These are phyloP conservation scores for Aspergillus fijiensis DNA, from an alignment of 2,329 filamentous ascomycete species.

Conservation along the genomic window DNA sequence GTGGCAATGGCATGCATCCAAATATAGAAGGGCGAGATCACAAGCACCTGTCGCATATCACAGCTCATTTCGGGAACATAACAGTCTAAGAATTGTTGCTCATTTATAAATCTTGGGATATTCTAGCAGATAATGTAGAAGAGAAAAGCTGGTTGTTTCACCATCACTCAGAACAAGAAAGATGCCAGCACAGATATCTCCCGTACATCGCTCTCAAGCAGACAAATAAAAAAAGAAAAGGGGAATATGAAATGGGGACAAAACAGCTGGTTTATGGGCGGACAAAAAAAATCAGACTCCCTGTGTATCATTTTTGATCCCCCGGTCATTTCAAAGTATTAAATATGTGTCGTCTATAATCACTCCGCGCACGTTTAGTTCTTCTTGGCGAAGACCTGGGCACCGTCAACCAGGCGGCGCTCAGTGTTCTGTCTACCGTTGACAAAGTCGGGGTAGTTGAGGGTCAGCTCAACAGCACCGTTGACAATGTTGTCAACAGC, in stretches of 20 bases:
- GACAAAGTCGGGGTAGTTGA: conserved; percentile 97
- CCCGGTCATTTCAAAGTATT: conserved; percentile 22
- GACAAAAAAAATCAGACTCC: conserved; percentile 15
- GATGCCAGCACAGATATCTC: conserved; percentile 32
- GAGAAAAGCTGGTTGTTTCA: not conserved
- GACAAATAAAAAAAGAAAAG: not conserved
- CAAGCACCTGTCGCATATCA: not conserved
- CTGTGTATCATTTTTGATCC: conserved; percentile 22
- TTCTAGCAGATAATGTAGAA: conserved; percentile 6
- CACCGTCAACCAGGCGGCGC: conserved; percentile 62
- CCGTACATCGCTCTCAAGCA: conserved; percentile 32
- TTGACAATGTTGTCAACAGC: conserved; percentile 87
- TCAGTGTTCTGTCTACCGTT: conserved; percentile 67
- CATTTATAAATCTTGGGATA: not conserved
- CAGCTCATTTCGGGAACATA: no score
- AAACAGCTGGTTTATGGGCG: conserved; percentile 5
- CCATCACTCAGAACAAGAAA: conserved; percentile 16
- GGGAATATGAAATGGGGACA: conserved; percentile 16
- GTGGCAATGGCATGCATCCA: not conserved
- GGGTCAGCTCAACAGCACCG: conserved; percentile 84
- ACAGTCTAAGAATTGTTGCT: not conserved
- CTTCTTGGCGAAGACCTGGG: conserved; percentile 57
- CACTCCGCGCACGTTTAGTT: conserved; percentile 27
- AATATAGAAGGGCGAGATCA: not conserved
- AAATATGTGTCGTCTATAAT: conserved; percentile 21